A percentile compares a stretch with the other conserved stretches of the same genome.
Evolutionary conservation across 371 early-diverging fungal genomes (phyloP).

Genomic region (Mitosporidium daphniae): DNA sequence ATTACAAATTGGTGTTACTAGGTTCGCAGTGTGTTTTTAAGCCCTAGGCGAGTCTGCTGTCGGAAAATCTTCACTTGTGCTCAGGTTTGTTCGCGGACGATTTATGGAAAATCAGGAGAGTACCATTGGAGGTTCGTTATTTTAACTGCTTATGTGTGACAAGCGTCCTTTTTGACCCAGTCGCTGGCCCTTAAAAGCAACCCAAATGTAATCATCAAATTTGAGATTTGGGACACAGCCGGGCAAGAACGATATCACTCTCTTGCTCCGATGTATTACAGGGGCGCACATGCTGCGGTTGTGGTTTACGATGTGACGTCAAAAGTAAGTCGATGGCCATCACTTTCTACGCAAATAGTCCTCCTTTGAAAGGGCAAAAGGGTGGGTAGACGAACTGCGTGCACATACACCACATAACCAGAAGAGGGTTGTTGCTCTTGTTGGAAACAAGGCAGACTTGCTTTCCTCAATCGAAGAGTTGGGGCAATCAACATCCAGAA

Average conservation of each 20-base stretch:
- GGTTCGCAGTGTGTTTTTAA: no score
- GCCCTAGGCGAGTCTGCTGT: slow-evolving; percentile 41
- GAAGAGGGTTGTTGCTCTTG: slow-evolving; percentile 46
- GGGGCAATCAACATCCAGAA: no score
- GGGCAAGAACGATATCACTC: slow-evolving; percentile 77
- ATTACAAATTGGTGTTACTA: no score
- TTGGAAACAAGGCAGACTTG: slow-evolving; percentile 74
- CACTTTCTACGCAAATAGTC: slow-evolving; percentile 13
- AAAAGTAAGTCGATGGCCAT: slow-evolving; percentile 6
- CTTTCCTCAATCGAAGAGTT: slow-evolving; percentile 22
- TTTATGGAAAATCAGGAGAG: slow-evolving; percentile 88
- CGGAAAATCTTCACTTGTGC: slow-evolving; percentile 17
- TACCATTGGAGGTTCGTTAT: slow-evolving; percentile 53
- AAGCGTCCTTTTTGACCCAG: slow-evolving; percentile 45
- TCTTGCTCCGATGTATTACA: slow-evolving; percentile 75
- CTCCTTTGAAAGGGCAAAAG: slow-evolving; percentile 46
- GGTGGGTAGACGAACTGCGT: slow-evolving; percentile 77
- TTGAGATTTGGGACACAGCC: slow-evolving; percentile 52
- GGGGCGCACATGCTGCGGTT: slow-evolving; percentile 75
- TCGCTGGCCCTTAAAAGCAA: slow-evolving; percentile 21
- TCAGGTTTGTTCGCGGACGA: slow-evolving; percentile 69
- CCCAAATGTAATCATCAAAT: slow-evolving; percentile 44
- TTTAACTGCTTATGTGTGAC: slow-evolving; percentile 16
- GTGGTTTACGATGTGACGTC: slow-evolving; percentile 81
- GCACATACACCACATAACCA: slow-evolving; percentile 60